Evolutionary conservation across 2,329 filamentous ascomycete genomes (phyloP).

Genomic region (Fusarium sp.): DNA sequence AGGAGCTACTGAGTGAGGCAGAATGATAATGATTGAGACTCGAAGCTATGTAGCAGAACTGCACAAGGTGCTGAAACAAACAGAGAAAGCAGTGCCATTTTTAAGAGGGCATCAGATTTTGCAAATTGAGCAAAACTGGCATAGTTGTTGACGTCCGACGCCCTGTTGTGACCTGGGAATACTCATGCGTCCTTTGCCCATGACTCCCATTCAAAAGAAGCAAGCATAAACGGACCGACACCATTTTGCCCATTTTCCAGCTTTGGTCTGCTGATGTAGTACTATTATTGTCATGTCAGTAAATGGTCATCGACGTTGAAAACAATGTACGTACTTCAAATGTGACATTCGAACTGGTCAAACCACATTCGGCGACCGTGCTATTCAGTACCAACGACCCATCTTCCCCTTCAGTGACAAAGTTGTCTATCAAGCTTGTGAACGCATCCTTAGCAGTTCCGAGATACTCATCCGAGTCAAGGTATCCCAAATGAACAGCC

Average conservation of each 20-base stretch:
- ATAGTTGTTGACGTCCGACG: background rate
- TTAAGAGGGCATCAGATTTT: rapidly evolving
- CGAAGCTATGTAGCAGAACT: background rate
- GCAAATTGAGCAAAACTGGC: rapidly evolving
- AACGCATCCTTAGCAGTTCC: conserved; percentile 15
- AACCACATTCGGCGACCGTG: conserved; percentile 59
- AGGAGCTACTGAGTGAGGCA: background rate
- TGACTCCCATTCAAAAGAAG: conserved; percentile 33
- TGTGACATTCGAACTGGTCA: conserved; percentile 55
- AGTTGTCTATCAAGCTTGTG: conserved; percentile 50
- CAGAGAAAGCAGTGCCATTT: no score
- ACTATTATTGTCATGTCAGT: conserved; percentile 2
- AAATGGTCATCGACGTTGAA: rapidly evolving
- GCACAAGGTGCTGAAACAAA: no score
- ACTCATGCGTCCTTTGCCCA: conserved; percentile 12
- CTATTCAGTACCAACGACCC: conserved; percentile 57
- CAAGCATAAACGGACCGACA: conserved; percentile 32
- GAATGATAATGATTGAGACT: no score
- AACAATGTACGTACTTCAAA: conserved; percentile 53
- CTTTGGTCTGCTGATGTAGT: conserved; percentile 16
- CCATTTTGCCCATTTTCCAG: conserved; percentile 29
- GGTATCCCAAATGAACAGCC: conserved; percentile 41
- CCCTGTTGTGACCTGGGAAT: background rate
- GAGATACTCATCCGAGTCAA: conserved; percentile 17
- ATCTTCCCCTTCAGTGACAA: conserved; percentile 54